Conservation (phyloP, 2,329 filamentous ascomycete species). For the Aspergillus spinulosporus region DNA sequence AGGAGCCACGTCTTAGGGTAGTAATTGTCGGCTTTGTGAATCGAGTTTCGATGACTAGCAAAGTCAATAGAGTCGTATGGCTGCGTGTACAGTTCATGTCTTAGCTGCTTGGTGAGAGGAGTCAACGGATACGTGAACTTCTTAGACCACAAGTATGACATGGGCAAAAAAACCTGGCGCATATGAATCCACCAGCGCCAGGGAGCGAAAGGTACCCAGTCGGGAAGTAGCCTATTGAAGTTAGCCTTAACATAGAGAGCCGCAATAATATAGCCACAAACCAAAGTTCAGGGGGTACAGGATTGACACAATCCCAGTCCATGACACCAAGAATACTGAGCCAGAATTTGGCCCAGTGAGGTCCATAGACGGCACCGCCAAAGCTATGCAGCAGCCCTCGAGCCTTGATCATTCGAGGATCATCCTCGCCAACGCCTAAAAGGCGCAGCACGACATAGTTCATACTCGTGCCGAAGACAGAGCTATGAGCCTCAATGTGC, state of each 20-base stretch:
- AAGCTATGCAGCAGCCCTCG: slow-evolving; percentile 78
- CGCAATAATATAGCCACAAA: slow-evolving; percentile 29
- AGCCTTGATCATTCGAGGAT: slow-evolving; percentile 82
- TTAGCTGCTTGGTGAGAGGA: slow-evolving; percentile 68
- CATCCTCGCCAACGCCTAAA: slow-evolving; percentile 78
- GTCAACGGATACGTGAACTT: slow-evolving; percentile 76
- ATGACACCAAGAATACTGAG: slow-evolving; percentile 78
- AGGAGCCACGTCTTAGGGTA: slow-evolving; percentile 87
- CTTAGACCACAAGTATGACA: slow-evolving; percentile 87
- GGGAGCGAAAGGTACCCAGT: slow-evolving; percentile 85
- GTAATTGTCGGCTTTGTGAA: slow-evolving; percentile 79
- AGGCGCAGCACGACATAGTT: slow-evolving; percentile 83
- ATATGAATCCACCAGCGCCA: slow-evolving; percentile 99
- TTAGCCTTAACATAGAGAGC: slow-evolving; percentile 12
- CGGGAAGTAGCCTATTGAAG: slow-evolving; percentile 65
- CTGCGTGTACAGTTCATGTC: slow-evolving; percentile 79
- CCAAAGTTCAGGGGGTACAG: slow-evolving; percentile 91
- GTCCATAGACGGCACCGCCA: slow-evolving; percentile 78
- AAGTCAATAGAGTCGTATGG: slow-evolving; percentile 78
- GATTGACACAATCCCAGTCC: slow-evolving; percentile 91
- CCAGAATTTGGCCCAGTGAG: slow-evolving; percentile 97
- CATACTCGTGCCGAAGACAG: slow-evolving; percentile 83
- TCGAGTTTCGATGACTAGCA: slow-evolving; percentile 74
- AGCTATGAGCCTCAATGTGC: slow-evolving; percentile 91
- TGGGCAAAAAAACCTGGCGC: slow-evolving; percentile 90